A percentile compares a stretch with the other conserved stretches of the same genome.
Evolutionary conservation across 1,284 basidiomycete species (phyloP).

Genomic region (Cryptococcus wingfieldii): DNA sequence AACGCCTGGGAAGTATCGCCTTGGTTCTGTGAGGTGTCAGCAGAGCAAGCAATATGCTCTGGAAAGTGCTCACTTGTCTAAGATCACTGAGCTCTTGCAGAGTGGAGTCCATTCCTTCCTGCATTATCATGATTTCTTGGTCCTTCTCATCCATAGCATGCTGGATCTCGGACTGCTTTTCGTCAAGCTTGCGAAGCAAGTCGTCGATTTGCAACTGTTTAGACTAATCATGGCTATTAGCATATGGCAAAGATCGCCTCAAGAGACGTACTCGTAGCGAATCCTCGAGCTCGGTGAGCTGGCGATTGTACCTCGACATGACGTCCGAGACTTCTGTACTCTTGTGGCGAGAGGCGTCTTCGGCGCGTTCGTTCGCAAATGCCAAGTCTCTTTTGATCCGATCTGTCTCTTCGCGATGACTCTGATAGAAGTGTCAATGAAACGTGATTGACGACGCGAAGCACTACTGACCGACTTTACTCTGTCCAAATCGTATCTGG

Average conservation of each 20-base stretch:
- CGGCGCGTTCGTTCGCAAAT: conserved; percentile 97
- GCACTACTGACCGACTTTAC: conserved; percentile 63
- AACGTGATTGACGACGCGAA: background rate
- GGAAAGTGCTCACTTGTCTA: conserved; percentile 61
- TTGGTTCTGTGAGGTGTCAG: conserved; percentile 58
- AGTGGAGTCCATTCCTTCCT: conserved; percentile 93
- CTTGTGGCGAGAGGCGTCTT: conserved; percentile 87
- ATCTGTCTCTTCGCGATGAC: conserved; percentile 93
- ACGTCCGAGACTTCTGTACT: conserved; percentile 86
- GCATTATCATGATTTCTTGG: conserved; percentile 89
- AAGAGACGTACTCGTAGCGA: conserved; percentile 69
- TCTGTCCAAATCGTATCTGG: conserved; percentile 93
- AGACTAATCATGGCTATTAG: conserved; percentile 54
- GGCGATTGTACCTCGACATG: conserved; percentile 90
- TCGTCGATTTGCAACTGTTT: conserved; percentile 96
- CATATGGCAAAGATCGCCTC: background rate
- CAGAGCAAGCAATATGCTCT: background rate
- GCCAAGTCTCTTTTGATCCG: conserved; percentile 85
- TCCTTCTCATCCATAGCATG: conserved; percentile 90
- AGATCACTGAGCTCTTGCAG: conserved; percentile 84
- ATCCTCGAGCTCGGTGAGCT: conserved; percentile 91
- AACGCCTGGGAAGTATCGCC: conserved; percentile 81
- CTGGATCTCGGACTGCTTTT: conserved; percentile 69
- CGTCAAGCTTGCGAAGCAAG: conserved; percentile 71
- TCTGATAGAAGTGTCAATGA: conserved; percentile 41